These are phyloP conservation scores for Odonthalia washingtoniensis DNA, from an alignment of 31 red algal species.

Conservation along the genomic window DNA sequence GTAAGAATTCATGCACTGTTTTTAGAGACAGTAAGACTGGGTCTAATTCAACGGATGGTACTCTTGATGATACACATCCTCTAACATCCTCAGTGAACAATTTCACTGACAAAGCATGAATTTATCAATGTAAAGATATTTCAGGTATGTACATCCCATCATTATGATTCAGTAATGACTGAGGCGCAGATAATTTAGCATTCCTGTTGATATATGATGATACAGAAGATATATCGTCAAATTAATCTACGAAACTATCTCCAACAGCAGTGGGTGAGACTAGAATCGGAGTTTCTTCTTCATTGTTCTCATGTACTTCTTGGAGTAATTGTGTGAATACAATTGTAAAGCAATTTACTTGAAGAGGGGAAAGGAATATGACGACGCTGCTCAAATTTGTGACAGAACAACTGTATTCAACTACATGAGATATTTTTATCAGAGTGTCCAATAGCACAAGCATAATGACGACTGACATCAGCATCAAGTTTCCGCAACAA, in stretches of 20 bases:
- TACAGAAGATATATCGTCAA: background rate
- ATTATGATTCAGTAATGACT: too few species aligned
- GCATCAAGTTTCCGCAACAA: constrained; percentile 41
- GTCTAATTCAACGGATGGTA: constrained; percentile 37
- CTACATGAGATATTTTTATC: background rate
- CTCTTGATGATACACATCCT: background rate
- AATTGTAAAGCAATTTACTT: constrained; percentile 2
- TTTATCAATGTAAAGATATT: constrained; percentile 20
- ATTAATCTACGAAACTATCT: background rate
- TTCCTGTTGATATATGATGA: too few species aligned
- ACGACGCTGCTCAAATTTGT: constrained; percentile 23
- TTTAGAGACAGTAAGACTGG: constrained; percentile 32
- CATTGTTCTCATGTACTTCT: background rate
- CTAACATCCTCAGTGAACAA: background rate
- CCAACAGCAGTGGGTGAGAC: background rate
- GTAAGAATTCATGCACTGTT: constrained; percentile 2
- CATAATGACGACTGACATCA: constrained; percentile 27
- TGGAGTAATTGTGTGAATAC: constrained; percentile 13
- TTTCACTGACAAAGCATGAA: constrained; percentile 31
- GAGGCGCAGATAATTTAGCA: too few species aligned
- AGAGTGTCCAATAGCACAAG: too few species aligned
- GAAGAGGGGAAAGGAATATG: constrained; percentile 19
- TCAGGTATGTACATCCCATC: too few species aligned
- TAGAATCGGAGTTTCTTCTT: background rate
- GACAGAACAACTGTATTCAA: constrained; percentile 15